Evolutionary conservation across 768 basidiomycete genomes (phyloP).

Genomic region (Pulveroboletus sp.): DNA sequence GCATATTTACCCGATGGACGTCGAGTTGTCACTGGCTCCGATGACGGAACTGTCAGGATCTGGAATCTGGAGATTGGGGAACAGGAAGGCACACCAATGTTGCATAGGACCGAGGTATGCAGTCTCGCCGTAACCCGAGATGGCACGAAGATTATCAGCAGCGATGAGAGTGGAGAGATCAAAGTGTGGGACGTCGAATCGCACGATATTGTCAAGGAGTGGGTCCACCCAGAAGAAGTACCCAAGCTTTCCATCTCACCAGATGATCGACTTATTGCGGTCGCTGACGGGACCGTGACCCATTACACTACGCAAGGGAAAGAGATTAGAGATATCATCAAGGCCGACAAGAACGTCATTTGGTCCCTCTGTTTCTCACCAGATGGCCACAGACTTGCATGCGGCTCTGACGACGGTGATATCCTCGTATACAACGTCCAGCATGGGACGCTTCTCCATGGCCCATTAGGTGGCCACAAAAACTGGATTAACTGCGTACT

Average conservation of each 20-base stretch:
- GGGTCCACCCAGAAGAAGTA: background rate
- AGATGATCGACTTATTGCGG: slow-evolving; percentile 3
- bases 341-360: background rate
- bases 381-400: background rate
- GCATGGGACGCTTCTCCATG: background rate
- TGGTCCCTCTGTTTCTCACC: slow-evolving; percentile 2
- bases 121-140: background rate
- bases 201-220: background rate
- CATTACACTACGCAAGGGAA: background rate
- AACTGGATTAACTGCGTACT: background rate
- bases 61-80: background rate
- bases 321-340: background rate
- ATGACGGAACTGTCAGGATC: background rate
- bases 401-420: background rate
- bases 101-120: background rate
- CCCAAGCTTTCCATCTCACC: background rate
- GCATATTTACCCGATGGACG: background rate
- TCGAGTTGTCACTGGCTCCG: background rate
- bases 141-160: background rate
- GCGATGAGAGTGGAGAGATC: background rate
- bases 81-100: background rate
- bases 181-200: background rate
- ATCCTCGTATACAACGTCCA: background rate
- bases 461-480: background rate
- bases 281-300: background rate